Percentiles rank a stretch among this genome's conserved stretches.
Evolutionary conservation across 805 yeast genomes (phyloP).

Genomic region (Hanseniaspora mollemarum): DNA sequence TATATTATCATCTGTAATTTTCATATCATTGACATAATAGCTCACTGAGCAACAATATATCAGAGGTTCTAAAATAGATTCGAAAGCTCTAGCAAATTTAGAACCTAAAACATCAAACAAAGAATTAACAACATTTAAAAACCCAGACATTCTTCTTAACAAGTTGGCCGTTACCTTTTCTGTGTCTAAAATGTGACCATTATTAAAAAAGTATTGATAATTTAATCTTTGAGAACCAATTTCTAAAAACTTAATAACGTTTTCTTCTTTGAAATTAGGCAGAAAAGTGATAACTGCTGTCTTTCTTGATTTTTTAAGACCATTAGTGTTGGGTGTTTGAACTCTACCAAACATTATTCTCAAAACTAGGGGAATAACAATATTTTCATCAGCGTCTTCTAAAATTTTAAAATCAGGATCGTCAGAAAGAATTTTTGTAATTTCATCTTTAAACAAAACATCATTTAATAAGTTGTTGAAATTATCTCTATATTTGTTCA

Average conservation of each 20-base stretch:
- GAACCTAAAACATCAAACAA: slow-evolving; percentile 42
- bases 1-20: slow-evolving; percentile 21
- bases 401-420: slow-evolving; percentile 42
- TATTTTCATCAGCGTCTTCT: slow-evolving; percentile 47
- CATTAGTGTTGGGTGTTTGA: slow-evolving; percentile 55
- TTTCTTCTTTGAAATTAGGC: slow-evolving; percentile 43
- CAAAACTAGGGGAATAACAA: slow-evolving; percentile 58
- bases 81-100: slow-evolving; percentile 39
- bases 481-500: slow-evolving; percentile 62
- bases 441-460: slow-evolving; percentile 72
- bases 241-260: slow-evolving; percentile 48
- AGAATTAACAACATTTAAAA: slow-evolving; percentile 35
- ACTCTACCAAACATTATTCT: slow-evolving; percentile 80
- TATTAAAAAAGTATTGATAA: slow-evolving; percentile 30
- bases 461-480: slow-evolving; percentile 70
- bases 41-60: slow-evolving; percentile 45
- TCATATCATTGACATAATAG: slow-evolving; percentile 33
- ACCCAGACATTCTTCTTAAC: slow-evolving; percentile 51
- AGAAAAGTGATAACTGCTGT: slow-evolving; percentile 55
- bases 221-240: slow-evolving; percentile 50
- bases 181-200: slow-evolving; percentile 20
- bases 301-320: slow-evolving; percentile 61
- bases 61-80: slow-evolving; percentile 45
- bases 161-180: slow-evolving; percentile 26
- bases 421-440: slow-evolving; percentile 46